phyloP scores from a whole-genome alignment of 306 rosid species.

The Pterocarpus macrocarpus region DNA sequence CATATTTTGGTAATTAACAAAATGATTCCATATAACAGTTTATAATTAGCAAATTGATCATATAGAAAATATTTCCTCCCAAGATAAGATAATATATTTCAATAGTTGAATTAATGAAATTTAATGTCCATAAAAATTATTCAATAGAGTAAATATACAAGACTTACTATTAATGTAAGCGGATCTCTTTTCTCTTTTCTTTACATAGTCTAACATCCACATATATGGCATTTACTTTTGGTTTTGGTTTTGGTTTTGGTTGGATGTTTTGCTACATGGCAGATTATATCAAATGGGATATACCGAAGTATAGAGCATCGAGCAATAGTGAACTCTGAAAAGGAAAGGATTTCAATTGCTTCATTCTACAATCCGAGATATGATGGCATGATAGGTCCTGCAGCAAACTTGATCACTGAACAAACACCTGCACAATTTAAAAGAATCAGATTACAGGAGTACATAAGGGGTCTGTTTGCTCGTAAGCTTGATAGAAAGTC shows the following conservation, averaged over 20 bases:
- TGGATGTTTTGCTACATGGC: neutral
- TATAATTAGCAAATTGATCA: too few relatives aligned
- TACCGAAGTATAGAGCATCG: constrained; percentile 58
- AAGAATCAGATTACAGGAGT: constrained; percentile 13
- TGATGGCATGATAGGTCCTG: constrained; percentile 42
- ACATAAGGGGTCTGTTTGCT: constrained; percentile 26
- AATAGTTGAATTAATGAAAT: too few relatives aligned
- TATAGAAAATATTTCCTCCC: too few relatives aligned
- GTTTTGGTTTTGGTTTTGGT: too few relatives aligned
- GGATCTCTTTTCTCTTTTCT: too few relatives aligned
- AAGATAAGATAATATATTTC: too few relatives aligned
- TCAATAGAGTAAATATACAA: too few relatives aligned
- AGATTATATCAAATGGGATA: constrained; percentile 57
- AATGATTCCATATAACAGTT: too few relatives aligned
- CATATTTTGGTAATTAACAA: too few relatives aligned
- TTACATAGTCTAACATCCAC: too few relatives aligned
- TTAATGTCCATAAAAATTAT: too few relatives aligned
- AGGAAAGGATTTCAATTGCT: constrained; percentile 51
- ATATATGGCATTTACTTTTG: neutral
- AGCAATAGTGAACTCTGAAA: constrained; percentile 44
- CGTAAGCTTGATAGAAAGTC: constrained; percentile 48
- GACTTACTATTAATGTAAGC: too few relatives aligned
- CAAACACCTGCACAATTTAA: constrained; percentile 47
- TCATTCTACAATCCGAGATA: neutral
- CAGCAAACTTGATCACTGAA: constrained; percentile 39